Percentiles rank a stretch among this genome's conserved stretches.
Evolutionary conservation across 257 asterid genomes (phyloP).

Genomic region (Lavandula angustifolia): DNA sequence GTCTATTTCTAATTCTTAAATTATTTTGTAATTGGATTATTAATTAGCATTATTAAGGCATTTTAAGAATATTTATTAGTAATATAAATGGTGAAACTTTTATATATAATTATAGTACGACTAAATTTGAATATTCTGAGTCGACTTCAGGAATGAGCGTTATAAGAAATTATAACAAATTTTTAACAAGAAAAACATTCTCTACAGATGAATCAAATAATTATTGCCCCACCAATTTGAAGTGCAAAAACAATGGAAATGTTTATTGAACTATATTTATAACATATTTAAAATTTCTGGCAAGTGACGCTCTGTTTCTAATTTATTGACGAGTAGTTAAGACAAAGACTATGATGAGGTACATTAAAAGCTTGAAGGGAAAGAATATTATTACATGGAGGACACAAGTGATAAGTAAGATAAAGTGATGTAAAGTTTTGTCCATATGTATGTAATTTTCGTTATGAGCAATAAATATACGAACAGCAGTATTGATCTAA

Average conservation of each 20-base stretch:
- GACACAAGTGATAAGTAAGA: background rate
- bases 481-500: slow-evolving; percentile 6
- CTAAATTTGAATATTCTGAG: too few relatives aligned
- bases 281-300: background rate
- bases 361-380: slow-evolving; percentile 9
- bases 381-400: slow-evolving; percentile 8
- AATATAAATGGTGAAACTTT: too few relatives aligned
- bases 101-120: too few relatives aligned
- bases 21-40: too few relatives aligned
- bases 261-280: slow-evolving; percentile 17
- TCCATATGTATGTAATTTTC: background rate
- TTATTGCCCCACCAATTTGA: slow-evolving; percentile 16
- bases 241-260: slow-evolving; percentile 23
- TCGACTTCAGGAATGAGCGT: too few relatives aligned
- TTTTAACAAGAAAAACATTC: background rate
- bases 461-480: slow-evolving; percentile 13
- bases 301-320: slow-evolving; percentile 12
- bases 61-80: too few relatives aligned
- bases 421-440: background rate
- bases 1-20: too few relatives aligned
- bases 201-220: background rate
- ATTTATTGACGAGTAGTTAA: slow-evolving; percentile 14
- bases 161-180: background rate
- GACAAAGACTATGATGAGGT: background rate
- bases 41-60: too few relatives aligned